Conservation (phyloP, 2,329 filamentous ascomycete genomes). For the Westerdykella sp. region DNA sequence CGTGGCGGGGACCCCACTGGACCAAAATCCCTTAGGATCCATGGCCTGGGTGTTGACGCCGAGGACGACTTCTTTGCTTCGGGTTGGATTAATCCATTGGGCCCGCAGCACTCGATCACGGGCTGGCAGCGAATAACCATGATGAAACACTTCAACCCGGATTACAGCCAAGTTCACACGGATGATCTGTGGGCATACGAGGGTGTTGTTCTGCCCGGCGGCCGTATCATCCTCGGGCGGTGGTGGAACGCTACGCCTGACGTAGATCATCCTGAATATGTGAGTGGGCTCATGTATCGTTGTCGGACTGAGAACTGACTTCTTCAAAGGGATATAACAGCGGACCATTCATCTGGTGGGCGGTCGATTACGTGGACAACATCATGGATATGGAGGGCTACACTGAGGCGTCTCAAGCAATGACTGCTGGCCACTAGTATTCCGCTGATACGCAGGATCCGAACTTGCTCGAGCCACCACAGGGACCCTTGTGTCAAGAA, state of each 20-base stretch:
- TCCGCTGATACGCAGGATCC: too few species aligned
- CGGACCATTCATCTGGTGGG: constrained; percentile 42
- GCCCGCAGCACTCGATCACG: constrained; percentile 42
- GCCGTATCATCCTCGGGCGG: constrained; percentile 42
- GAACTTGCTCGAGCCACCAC: too few species aligned
- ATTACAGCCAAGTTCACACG: constrained; percentile 21
- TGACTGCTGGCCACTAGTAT: too few species aligned
- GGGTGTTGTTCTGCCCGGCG: constrained; percentile 45
- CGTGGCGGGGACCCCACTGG: constrained; percentile 6
- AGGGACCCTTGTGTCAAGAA: too few species aligned
- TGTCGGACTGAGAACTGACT: not conserved
- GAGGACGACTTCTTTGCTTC: constrained; percentile 28
- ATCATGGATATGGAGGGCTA: too few species aligned
- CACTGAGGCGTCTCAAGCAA: too few species aligned
- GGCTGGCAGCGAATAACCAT: constrained; percentile 52
- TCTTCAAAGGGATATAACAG: constrained; percentile 21
- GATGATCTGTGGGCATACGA: constrained; percentile 46
- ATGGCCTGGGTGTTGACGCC: constrained; percentile 33
- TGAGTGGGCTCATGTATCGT: constrained; percentile 8
- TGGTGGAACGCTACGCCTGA: constrained; percentile 41
- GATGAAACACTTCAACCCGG: constrained; percentile 46
- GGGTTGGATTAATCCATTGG: constrained; percentile 48
- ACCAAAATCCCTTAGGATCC: constrained; percentile 1
- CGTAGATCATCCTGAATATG: constrained; percentile 10
- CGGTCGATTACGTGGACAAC: constrained; percentile 18